These are phyloP conservation scores for Trichoderma atrobrunneum DNA, from an alignment of 2,329 filamentous ascomycete genomes.

Conservation along the genomic window DNA sequence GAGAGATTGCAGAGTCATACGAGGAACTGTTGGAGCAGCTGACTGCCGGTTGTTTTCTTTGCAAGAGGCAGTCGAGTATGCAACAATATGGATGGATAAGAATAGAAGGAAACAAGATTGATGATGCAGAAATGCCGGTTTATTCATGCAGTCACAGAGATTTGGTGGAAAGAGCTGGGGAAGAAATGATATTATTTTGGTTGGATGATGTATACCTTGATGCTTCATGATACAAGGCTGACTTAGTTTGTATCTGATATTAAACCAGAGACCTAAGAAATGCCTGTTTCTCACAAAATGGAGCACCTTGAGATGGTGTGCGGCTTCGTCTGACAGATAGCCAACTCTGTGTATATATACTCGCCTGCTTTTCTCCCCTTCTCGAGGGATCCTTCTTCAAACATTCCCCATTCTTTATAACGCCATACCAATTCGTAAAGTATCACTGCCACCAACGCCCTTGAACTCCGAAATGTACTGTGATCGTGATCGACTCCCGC, in stretches of 20 bases:
- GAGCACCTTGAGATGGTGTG: conserved; percentile 6
- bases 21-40: not conserved
- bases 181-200: not conserved
- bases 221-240: not conserved
- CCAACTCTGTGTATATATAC: not conserved
- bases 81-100: not conserved
- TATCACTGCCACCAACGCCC: conserved; percentile 11
- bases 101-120: not conserved
- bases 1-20: not conserved
- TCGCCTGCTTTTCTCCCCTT: not conserved
- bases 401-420: not conserved
- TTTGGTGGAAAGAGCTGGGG: not conserved
- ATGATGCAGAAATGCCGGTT: too few species aligned
- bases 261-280: not conserved
- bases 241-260: not conserved
- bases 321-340: not conserved
- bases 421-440: conserved; percentile 8
- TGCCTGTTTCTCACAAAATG: conserved; percentile 9
- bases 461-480: conserved; percentile 6
- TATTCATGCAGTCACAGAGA: not conserved
- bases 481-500: not conserved
- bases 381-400: not conserved
- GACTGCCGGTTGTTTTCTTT: not conserved
- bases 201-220: not conserved
- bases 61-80: not conserved